phyloP scores from a whole-genome alignment of 257 asterid genomes.

The Nicotiana sylvestris region DNA sequence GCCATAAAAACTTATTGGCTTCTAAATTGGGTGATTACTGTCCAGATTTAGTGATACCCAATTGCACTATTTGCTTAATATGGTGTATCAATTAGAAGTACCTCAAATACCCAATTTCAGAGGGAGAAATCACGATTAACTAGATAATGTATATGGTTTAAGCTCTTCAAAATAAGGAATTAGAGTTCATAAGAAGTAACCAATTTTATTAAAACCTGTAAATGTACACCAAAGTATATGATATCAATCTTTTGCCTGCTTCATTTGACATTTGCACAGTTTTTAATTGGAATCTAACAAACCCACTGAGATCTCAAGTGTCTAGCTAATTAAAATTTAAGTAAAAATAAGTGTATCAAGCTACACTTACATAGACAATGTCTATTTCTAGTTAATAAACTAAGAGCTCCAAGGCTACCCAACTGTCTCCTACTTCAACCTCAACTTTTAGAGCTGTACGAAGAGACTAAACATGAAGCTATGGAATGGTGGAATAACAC shows the following conservation, averaged over 20 bases:
- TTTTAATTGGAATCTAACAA: neutral
- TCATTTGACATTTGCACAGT: neutral
- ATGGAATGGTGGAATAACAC: neutral
- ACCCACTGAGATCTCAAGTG: neutral
- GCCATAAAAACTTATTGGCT: neutral
- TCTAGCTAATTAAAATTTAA: neutral
- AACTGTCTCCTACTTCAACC: neutral
- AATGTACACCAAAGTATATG: neutral
- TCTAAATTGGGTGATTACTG: neutral
- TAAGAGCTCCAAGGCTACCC: neutral
- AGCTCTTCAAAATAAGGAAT: neutral
- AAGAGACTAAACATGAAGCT: neutral
- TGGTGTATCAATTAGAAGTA: neutral
- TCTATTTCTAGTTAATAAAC: neutral
- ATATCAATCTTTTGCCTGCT: neutral
- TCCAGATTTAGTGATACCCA: neutral
- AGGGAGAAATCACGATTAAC: conserved; percentile 1
- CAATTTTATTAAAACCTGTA: neutral
- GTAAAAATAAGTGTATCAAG: neutral
- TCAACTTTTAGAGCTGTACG: neutral
- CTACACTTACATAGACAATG: neutral
- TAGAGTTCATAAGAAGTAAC: neutral
- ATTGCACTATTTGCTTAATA: neutral
- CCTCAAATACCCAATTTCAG: neutral
- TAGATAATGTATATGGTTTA: neutral